Evolutionary conservation across 129 eudicot genomes (phyloP).

Genomic region (Helianthus tuberosus): DNA sequence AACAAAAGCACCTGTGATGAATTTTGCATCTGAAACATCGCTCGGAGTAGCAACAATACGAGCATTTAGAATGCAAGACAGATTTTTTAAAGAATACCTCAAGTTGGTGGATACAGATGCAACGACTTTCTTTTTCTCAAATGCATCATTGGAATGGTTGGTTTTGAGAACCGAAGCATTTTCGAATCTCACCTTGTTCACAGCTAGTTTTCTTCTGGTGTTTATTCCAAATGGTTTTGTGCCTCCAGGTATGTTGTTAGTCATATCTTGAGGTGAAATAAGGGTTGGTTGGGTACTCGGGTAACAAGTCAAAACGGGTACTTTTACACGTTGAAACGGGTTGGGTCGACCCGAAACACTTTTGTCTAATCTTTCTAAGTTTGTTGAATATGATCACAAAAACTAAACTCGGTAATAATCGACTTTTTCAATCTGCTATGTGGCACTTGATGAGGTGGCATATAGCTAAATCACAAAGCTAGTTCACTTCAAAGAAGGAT

Average conservation of each 20-base stretch:
- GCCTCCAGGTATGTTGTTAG: constrained; percentile 54
- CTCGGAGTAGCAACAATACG: constrained; percentile 82
- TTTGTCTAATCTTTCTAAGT: not conserved
- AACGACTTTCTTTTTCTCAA: constrained; percentile 63
- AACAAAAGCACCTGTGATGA: constrained; percentile 91
- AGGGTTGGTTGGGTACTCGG: not conserved
- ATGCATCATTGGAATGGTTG: constrained; percentile 79
- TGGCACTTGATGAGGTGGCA: constrained; percentile 1
- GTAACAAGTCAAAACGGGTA: not conserved
- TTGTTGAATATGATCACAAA: not conserved
- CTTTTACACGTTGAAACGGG: not conserved
- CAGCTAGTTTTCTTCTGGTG: constrained; percentile 67
- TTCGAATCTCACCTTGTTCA: constrained; percentile 61
- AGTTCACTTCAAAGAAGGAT: not conserved
- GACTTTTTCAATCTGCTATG: not conserved
- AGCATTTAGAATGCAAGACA: constrained; percentile 70
- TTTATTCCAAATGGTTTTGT: constrained; percentile 52
- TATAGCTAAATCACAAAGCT: not conserved
- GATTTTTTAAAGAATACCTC: constrained; percentile 55
- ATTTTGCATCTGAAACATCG: constrained; percentile 73
- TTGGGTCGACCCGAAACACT: not conserved
- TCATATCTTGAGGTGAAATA: constrained; percentile 10
- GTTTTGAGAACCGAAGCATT: constrained; percentile 63
- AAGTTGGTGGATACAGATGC: constrained; percentile 79
- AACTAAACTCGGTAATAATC: not conserved